Evolutionary conservation across 2,329 filamentous ascomycete species (phyloP).

Genomic region (Parascedosporium putredinis): DNA sequence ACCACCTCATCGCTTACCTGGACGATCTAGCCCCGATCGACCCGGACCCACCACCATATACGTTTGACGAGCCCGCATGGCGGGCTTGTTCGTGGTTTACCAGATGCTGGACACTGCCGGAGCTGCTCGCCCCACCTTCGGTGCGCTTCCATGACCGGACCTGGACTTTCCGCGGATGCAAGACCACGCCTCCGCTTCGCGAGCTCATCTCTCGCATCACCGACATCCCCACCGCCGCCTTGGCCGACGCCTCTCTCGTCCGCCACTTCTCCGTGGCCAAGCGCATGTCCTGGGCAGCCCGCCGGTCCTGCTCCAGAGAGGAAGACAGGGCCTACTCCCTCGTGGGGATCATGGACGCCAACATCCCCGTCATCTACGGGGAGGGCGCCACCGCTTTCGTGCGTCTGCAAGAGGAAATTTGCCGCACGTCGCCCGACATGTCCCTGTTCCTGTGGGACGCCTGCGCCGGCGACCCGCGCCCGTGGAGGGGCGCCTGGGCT

Average conservation of each 20-base stretch:
- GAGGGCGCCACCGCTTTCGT: conserved; percentile 21
- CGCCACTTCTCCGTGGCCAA: conserved; percentile 10
- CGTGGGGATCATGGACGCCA: conserved; percentile 18
- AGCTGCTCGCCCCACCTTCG: conserved; percentile 19
- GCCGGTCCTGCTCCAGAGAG: conserved; percentile 15
- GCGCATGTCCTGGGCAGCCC: conserved; percentile 19
- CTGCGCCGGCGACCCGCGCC: not conserved
- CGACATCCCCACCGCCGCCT: conserved; percentile 14
- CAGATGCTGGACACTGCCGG: conserved; percentile 20
- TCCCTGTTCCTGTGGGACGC: conserved; percentile 21
- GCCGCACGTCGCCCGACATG: conserved; percentile 22
- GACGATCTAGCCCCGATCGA: conserved; percentile 13
- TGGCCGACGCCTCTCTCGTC: conserved; percentile 9
- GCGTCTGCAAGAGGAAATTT: conserved; percentile 24
- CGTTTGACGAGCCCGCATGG: not conserved
- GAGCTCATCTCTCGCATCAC: conserved; percentile 14
- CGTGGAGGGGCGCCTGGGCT: not conserved
- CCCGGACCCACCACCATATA: conserved; percentile 2
- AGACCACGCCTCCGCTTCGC: conserved; percentile 13
- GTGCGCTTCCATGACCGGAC: conserved; percentile 19
- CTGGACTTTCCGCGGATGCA: conserved; percentile 18
- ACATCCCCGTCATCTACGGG: conserved; percentile 20
- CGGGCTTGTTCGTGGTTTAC: conserved; percentile 14
- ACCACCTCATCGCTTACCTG: conserved; percentile 15
- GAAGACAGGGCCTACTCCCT: conserved; percentile 21